Evolutionary conservation across 2,329 filamentous ascomycete genomes (phyloP).

Genomic region (Cryphonectria parasitica): DNA sequence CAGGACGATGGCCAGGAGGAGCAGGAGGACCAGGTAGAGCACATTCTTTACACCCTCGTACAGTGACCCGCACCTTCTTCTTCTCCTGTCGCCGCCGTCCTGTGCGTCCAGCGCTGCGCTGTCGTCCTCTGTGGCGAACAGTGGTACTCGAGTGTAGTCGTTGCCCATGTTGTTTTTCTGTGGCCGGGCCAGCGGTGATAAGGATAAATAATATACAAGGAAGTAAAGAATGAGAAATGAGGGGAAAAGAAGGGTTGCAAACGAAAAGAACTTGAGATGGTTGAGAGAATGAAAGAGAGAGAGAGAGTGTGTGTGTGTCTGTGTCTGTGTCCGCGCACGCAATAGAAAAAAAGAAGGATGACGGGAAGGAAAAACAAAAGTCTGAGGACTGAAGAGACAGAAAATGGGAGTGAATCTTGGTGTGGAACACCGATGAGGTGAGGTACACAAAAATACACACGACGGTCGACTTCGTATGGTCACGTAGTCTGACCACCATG

Average conservation of each 20-base stretch:
- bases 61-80: neutral
- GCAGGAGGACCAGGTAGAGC: neutral
- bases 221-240: neutral
- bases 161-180: neutral
- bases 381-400: neutral
- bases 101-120: neutral
- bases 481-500: slow-evolving; percentile 1
- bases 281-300: neutral
- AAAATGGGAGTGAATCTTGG: neutral
- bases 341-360: neutral
- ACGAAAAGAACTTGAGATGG: neutral
- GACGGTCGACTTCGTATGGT: neutral
- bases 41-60: slow-evolving; percentile 12
- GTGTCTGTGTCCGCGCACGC: too few relatives aligned
- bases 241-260: neutral
- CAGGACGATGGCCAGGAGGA: slow-evolving; percentile 11
- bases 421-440: slow-evolving; percentile 2
- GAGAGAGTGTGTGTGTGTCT: neutral
- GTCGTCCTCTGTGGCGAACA: neutral
- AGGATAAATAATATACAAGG: too few relatives aligned
- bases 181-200: neutral
- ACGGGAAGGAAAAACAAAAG: neutral
- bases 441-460: slow-evolving; percentile 1
- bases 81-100: neutral
- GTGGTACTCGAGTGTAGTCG: neutral